These are phyloP conservation scores for Kuraishia piskuri DNA, from an alignment of 805 yeast genomes.

Conservation along the genomic window DNA sequence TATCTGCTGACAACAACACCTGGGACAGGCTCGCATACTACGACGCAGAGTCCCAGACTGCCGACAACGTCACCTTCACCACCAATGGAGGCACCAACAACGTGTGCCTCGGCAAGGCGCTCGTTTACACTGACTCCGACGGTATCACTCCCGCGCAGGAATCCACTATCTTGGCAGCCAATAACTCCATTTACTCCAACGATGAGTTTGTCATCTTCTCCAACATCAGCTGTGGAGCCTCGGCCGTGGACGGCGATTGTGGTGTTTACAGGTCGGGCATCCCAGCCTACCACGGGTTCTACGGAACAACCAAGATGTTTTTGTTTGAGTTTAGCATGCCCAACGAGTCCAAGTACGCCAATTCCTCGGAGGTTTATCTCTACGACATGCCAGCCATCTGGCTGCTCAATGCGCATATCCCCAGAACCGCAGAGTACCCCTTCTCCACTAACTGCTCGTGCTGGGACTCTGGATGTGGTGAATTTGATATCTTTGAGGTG, in stretches of 20 bases:
- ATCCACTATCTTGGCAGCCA: conserved; percentile 39
- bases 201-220: conserved; percentile 56
- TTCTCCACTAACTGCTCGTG: conserved; percentile 56
- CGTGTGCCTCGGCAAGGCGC: conserved; percentile 60
- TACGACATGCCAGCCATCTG: conserved; percentile 73
- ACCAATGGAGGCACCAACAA: conserved; percentile 54
- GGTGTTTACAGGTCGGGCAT: conserved; percentile 71
- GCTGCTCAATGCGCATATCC: conserved; percentile 64
- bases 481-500: conserved; percentile 68
- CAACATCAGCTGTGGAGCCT: conserved; percentile 43
- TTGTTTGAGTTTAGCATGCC: conserved; percentile 67
- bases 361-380: conserved; percentile 21
- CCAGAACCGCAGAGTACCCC: conserved; percentile 69
- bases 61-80: conserved; percentile 60
- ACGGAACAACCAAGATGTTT: conserved; percentile 63
- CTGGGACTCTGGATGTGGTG: conserved; percentile 76
- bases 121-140: conserved; percentile 50
- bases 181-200: conserved; percentile 44
- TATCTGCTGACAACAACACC: conserved; percentile 30
- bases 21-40: conserved; percentile 60
- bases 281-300: conserved; percentile 67
- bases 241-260: conserved; percentile 51
- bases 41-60: conserved; percentile 36
- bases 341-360: conserved; percentile 29
- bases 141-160: conserved; percentile 40